phyloP scores from a whole-genome alignment of 768 basidiomycete species.

The Calocybe indica region DNA sequence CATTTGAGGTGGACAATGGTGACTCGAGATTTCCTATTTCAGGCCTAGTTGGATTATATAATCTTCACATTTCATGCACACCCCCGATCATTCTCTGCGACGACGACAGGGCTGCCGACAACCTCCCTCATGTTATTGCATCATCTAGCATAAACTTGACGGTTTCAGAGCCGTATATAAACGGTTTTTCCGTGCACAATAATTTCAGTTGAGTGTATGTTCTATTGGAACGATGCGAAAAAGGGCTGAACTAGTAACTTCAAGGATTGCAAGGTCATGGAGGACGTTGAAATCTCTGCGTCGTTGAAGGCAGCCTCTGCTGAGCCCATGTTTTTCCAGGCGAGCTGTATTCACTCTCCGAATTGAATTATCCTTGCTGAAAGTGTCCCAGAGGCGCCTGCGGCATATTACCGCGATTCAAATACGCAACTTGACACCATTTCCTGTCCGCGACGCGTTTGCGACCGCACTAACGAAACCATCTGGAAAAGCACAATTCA shows the following conservation, averaged over 20 bases:
- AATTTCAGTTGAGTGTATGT: too few species aligned
- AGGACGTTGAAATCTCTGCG: too few species aligned
- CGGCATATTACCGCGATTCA: conserved; percentile 71
- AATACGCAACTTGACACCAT: conserved; percentile 79
- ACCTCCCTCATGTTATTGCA: too few species aligned
- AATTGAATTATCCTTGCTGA: conserved; percentile 5
- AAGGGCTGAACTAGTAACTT: too few species aligned
- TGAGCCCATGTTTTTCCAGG: conserved; percentile 7
- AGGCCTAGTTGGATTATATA: conserved; percentile 18
- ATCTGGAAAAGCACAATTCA: conserved; percentile 55
- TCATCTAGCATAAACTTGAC: too few species aligned
- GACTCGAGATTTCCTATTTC: conserved; percentile 32
- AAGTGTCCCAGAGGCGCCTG: conserved; percentile 49
- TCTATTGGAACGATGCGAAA: too few species aligned
- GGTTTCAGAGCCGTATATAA: too few species aligned
- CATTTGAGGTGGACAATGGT: conserved; percentile 16
- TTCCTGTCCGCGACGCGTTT: conserved; percentile 72
- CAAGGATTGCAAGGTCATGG: too few species aligned
- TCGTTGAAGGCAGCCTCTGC: not conserved
- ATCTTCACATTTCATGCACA: too few species aligned
- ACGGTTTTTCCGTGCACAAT: too few species aligned
- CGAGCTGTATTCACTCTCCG: conserved; percentile 5
- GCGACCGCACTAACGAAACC: conserved; percentile 71
- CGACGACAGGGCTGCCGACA: too few species aligned
- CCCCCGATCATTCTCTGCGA: too few species aligned